Percentiles rank a stretch among this genome's conserved stretches.
Conservation (phyloP, 805 yeast genomes). For the Saccharomycopsis selenospora region DNA sequence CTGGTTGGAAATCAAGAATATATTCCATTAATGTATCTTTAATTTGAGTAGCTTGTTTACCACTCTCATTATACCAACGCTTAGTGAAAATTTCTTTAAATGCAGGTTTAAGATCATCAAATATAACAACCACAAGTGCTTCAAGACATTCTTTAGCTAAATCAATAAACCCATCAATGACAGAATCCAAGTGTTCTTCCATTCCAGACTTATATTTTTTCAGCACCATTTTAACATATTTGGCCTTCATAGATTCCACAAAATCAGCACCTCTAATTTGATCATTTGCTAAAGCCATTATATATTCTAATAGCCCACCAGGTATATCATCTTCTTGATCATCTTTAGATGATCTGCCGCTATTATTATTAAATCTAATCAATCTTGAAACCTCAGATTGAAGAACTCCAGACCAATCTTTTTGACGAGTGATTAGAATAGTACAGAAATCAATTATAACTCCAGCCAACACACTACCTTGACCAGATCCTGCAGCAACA, state of each 20-base stretch:
- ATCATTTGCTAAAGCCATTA: conserved; percentile 79
- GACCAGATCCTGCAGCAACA: conserved; percentile 79
- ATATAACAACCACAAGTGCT: conserved; percentile 51
- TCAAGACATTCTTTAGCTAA: conserved; percentile 59
- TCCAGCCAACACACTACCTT: conserved; percentile 70
- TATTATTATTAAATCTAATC: conserved; percentile 24
- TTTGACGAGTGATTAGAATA: conserved; percentile 53
- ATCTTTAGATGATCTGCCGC: conserved; percentile 29
- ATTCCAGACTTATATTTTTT: conserved; percentile 57
- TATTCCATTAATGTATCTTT: conserved; percentile 72
- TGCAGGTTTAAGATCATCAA: conserved; percentile 63
- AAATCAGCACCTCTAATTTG: conserved; percentile 66
- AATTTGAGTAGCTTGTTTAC: conserved; percentile 51
- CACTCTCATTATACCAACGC: conserved; percentile 57
- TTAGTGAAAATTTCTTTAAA: conserved; percentile 57
- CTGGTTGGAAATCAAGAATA: conserved; percentile 52
- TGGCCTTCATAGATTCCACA: conserved; percentile 60
- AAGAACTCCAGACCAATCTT: conserved; percentile 51
- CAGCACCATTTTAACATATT: conserved; percentile 58
- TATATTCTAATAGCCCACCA: conserved; percentile 75
- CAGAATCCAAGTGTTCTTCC: conserved; percentile 47
- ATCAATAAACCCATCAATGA: conserved; percentile 74
- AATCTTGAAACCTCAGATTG: conserved; percentile 42
- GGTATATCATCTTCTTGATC: conserved; percentile 40
- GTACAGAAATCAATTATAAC: conserved; percentile 66